Evolutionary conservation across 2,329 filamentous ascomycete species (phyloP).

Genomic region (Alternaria dauci): DNA sequence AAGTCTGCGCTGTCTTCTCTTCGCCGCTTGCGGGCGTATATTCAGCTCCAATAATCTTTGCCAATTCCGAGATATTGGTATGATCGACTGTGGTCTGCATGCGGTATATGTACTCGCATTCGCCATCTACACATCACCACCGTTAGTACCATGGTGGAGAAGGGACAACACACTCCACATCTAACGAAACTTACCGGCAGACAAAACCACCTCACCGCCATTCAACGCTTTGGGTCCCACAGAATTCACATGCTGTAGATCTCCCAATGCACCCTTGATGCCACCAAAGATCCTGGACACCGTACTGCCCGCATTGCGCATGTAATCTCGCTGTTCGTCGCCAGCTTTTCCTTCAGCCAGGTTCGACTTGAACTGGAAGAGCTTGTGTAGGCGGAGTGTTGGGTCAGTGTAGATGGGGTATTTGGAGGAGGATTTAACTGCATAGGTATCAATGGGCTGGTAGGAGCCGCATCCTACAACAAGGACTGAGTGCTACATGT

Average conservation of each 20-base stretch:
- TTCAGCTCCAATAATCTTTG: conserved; percentile 9
- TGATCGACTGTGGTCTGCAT: conserved; percentile 42
- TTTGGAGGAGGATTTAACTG: conserved; percentile 19
- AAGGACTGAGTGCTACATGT: conserved; percentile 20
- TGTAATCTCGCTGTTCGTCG: conserved; percentile 31
- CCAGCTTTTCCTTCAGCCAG: conserved; percentile 23
- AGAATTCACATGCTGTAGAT: conserved; percentile 26
- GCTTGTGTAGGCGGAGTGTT: conserved; percentile 25
- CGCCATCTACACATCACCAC: conserved; percentile 17
- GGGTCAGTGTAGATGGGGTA: conserved; percentile 39
- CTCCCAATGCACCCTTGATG: conserved; percentile 29
- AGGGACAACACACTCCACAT: not conserved
- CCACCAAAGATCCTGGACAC: conserved; percentile 24
- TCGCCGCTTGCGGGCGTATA: not conserved
- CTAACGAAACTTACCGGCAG: conserved; percentile 19
- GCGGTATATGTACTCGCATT: conserved; percentile 35
- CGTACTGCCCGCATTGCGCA: conserved; percentile 28
- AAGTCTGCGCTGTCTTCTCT: not conserved
- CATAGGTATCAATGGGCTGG: conserved; percentile 35
- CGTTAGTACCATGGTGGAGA: not conserved
- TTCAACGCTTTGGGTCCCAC: conserved; percentile 36
- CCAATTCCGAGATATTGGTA: conserved; percentile 27
- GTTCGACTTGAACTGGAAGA: conserved; percentile 33
- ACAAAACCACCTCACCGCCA: conserved; percentile 33
- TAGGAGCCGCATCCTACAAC: conserved; percentile 35